A percentile compares a stretch with the other conserved stretches of the same genome.
phyloP scores from a whole-genome alignment of 345 rosid genomes.

The Salix suchowensis region DNA sequence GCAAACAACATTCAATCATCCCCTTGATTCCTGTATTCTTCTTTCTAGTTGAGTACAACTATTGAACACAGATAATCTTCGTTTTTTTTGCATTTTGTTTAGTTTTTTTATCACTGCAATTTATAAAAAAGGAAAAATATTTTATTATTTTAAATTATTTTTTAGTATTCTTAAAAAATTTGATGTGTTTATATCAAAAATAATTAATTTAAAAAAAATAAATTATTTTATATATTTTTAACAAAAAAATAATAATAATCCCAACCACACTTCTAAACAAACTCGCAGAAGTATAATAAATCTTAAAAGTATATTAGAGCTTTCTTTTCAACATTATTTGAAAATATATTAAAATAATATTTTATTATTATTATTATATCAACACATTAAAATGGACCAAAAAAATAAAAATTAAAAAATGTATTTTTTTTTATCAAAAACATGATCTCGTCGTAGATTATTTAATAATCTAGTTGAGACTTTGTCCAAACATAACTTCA shows the following conservation, averaged over 20 bases:
- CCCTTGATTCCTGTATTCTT: neutral
- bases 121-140: neutral
- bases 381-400: fast-evolving
- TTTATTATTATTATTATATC: too few species aligned
- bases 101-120: fast-evolving
- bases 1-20: neutral
- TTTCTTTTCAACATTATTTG: too few species aligned
- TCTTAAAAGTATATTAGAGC: fast-evolving
- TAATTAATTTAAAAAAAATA: too few species aligned
- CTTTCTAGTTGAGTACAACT: neutral
- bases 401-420: too few species aligned
- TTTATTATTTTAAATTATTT: too few species aligned
- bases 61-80: too few species aligned
- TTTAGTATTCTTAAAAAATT: fast-evolving
- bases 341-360: too few species aligned
- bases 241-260: fast-evolving
- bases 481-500: neutral
- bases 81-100: neutral
- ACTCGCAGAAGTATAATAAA: too few species aligned
- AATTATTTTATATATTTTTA: too few species aligned
- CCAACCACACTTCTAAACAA: fast-evolving
- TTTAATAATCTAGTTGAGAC: neutral
- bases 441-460: neutral
- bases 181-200: too few species aligned
- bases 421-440: too few species aligned